Conservation (phyloP, 805 yeast genomes). For the Schizosaccharomyces japonicus region DNA sequence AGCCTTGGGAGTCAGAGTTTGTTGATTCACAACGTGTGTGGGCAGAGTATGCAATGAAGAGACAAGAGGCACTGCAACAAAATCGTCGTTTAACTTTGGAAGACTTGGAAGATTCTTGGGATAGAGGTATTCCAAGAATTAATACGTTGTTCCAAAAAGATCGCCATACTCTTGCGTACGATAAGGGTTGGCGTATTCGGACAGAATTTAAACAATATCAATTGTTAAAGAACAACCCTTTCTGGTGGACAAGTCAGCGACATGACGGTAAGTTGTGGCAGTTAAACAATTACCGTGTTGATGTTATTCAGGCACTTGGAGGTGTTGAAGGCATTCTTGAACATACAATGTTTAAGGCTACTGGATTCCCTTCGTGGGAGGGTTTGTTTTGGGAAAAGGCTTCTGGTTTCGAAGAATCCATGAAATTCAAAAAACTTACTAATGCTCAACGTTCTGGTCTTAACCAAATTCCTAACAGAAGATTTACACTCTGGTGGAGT, state of each 20-base stretch:
- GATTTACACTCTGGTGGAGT: slow-evolving; percentile 98
- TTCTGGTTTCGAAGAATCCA: slow-evolving; percentile 86
- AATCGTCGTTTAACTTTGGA: slow-evolving; percentile 73
- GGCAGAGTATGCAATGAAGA: slow-evolving; percentile 84
- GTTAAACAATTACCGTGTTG: slow-evolving; percentile 72
- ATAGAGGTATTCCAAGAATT: slow-evolving; percentile 86
- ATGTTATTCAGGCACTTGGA: slow-evolving; percentile 89
- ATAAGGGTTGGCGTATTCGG: slow-evolving; percentile 75
- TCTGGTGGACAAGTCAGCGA: slow-evolving; percentile 86
- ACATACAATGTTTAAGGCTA: slow-evolving; percentile 83
- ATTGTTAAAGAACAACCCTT: slow-evolving; percentile 53
- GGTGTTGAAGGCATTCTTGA: slow-evolving; percentile 91
- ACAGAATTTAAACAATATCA: slow-evolving; percentile 54
- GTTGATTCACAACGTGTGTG: slow-evolving; percentile 86
- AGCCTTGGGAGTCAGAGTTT: slow-evolving; percentile 93
- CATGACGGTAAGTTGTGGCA: slow-evolving; percentile 97
- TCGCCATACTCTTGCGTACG: slow-evolving; percentile 79
- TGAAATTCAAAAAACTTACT: slow-evolving; percentile 81
- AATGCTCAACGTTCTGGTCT: slow-evolving; percentile 95
- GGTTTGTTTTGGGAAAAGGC: slow-evolving; percentile 97
- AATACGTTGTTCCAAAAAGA: slow-evolving; percentile 88
- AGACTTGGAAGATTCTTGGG: slow-evolving; percentile 88
- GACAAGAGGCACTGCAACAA: slow-evolving; percentile 66
- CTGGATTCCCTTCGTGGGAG: slow-evolving; percentile 97
- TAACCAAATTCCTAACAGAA: slow-evolving; percentile 88